Evolutionary conservation across 2,329 filamentous ascomycete genomes (phyloP).

Genomic region (Botrytis cinerea): DNA sequence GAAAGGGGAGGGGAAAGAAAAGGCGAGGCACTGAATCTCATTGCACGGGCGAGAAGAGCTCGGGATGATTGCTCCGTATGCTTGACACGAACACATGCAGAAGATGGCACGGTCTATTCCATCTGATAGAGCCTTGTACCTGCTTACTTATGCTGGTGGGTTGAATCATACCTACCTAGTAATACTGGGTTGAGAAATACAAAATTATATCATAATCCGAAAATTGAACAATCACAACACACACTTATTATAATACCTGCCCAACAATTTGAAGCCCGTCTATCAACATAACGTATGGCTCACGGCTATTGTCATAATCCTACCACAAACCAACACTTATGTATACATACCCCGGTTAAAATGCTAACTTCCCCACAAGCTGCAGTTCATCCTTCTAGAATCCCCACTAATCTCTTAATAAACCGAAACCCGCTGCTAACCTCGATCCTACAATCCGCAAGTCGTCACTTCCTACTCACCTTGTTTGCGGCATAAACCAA

Average conservation of each 20-base stretch:
- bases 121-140: conserved; percentile 13
- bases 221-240: not conserved
- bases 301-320: not conserved
- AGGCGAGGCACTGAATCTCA: not conserved
- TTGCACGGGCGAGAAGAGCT: conserved; percentile 5
- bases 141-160: not conserved
- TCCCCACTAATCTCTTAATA: conserved; percentile 20
- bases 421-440: conserved; percentile 19
- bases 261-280: not conserved
- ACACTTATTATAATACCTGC: not conserved
- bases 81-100: conserved; percentile 1
- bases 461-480: not conserved
- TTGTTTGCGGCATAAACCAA: not conserved
- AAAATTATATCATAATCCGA: conserved; percentile 1
- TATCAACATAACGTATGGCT: not conserved
- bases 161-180: not conserved
- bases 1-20: not conserved
- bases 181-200: not conserved
- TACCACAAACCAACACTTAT: not conserved
- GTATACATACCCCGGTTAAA: conserved; percentile 9
- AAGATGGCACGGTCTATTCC: not conserved
- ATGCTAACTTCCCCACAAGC: conserved; percentile 20
- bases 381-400: conserved; percentile 24
- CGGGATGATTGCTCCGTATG: not conserved
- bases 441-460: conserved; percentile 3